Evolutionary conservation across 1,284 basidiomycete species (phyloP).

Genomic region (Golubevia pallescens): DNA sequence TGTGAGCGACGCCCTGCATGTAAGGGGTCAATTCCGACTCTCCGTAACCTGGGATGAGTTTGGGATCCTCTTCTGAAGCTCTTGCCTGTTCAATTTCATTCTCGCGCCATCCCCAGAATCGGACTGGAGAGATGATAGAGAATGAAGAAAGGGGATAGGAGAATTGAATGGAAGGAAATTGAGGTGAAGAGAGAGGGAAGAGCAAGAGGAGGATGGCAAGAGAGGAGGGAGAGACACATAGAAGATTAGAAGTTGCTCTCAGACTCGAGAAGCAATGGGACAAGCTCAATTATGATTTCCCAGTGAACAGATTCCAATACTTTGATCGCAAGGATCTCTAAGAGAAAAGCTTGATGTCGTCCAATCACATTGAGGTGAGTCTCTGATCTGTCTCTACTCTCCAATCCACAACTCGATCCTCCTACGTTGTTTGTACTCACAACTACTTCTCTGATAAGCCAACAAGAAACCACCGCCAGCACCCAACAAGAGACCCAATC

Average conservation of each 20-base stretch:
- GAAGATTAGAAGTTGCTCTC: no score
- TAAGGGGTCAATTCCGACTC: slow-evolving; percentile 80
- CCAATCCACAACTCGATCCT: no score
- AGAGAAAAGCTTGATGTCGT: no score
- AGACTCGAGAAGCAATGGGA: no score
- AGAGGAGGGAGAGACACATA: no score
- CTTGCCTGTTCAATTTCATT: slow-evolving; percentile 69
- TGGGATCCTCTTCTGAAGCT: slow-evolving; percentile 27
- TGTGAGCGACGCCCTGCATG: slow-evolving; percentile 85
- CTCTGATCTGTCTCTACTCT: not conserved
- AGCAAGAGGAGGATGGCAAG: not conserved
- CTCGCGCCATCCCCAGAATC: slow-evolving; percentile 96
- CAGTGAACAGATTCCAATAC: no score
- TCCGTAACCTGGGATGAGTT: slow-evolving; percentile 69
- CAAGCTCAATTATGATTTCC: no score
- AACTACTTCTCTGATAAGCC: slow-evolving; percentile 78
- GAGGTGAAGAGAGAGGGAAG: no score
- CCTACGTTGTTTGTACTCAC: slow-evolving; percentile 16
- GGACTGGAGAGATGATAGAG: slow-evolving; percentile 70
- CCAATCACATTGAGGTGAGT: no score
- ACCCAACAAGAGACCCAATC: slow-evolving; percentile 66
- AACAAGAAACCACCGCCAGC: slow-evolving; percentile 87
- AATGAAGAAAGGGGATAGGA: not conserved
- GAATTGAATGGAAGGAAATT: not conserved
- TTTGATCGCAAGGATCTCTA: no score